Base-by-base conservation (phyloP, 192 early-diverging fungal genomes). In the Entomortierella chlamydospora region DNA sequence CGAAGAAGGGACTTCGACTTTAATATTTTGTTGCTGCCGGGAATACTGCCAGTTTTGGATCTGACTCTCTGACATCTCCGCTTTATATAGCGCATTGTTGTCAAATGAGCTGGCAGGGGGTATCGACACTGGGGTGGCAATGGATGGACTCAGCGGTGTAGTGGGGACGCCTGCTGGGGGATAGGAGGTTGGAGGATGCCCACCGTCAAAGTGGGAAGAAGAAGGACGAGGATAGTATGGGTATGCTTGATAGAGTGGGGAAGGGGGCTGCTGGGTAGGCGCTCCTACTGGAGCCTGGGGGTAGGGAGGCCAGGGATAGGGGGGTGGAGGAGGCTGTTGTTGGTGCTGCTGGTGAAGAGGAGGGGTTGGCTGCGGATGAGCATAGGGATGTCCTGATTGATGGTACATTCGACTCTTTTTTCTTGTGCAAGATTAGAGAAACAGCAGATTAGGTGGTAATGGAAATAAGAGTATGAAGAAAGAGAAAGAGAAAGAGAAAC, bases 51-150 rank as follows among this genome's bases (percentile, higher is more conserved):
- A 77, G 15, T 28, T 50, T n/a, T 61, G 37, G 20, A 49, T 45
- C 34, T 77, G 73, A 29, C 59, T 68, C 3, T 77, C 73, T 1
- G 60, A 68, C 65, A 77, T 63, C 66, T 77, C 73, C 4, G 66
- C 73, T 25, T 77, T 77, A 57, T 77, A 77, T 17, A 63, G 58
- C 22, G 53, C 18, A 30, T 57, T 22, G 10, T n/a, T n/a, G n/a
- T 39, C 17, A 26, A 30, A 18, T 9, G 57, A 17, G 22, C 17
- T 37, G 47, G 57, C 28, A 34, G 64, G 18, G 26, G 28, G 13
- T 4, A 22, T 22, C 26, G 59, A 34, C 6, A 57, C 30, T 20
- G 70, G 25, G 6, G 70, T 11, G 31, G 54, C 34, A 25, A 29
- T 29, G 20, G 51, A 55, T 9, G 50, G 31, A 26, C 7, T 49